These are phyloP conservation scores for Phytophthora hybrid DNA, from an alignment of 352 stramenopile genomes.

Conservation along the genomic window DNA sequence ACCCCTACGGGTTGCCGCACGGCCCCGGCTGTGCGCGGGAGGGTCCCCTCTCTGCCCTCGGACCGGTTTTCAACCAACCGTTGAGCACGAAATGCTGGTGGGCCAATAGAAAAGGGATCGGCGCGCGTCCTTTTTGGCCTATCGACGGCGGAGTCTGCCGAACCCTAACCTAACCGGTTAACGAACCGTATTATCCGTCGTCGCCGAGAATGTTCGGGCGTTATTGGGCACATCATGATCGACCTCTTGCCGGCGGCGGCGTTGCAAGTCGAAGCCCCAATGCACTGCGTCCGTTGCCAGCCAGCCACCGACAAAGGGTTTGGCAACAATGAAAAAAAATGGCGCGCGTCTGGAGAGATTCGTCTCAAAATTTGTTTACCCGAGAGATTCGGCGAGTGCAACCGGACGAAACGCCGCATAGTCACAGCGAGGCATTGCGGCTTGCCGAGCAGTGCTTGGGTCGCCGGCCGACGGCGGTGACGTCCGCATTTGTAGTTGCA, in stretches of 20 bases:
- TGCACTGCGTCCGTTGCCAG: background rate
- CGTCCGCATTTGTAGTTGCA: constrained; percentile 1
- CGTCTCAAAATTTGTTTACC: constrained; percentile 20
- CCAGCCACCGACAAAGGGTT: background rate
- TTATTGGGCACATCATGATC: constrained; percentile 12
- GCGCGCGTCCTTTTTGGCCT: background rate
- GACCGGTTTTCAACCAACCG: constrained; percentile 20
- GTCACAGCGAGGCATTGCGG: background rate
- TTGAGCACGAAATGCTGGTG: background rate
- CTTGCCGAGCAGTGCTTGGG: background rate
- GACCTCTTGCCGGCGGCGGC: constrained; percentile 13
- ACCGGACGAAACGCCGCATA: constrained; percentile 19
- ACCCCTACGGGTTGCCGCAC: constrained; percentile 16
- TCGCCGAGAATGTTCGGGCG: constrained; percentile 30
- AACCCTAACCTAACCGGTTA: constrained; percentile 36
- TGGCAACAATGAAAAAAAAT: constrained; percentile 9
- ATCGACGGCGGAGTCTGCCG: background rate
- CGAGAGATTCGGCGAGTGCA: constrained; percentile 31
- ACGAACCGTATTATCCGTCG: constrained; percentile 16
- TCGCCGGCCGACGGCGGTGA: background rate
- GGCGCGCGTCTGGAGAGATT: constrained; percentile 16
- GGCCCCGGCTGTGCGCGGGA: constrained; percentile 13
- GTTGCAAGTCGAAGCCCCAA: background rate
- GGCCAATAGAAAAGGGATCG: background rate
- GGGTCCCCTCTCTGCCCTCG: constrained; percentile 28